These are phyloP conservation scores for Hirsutella minnesotensis DNA, from an alignment of 2,329 filamentous ascomycete genomes.

Conservation along the genomic window DNA sequence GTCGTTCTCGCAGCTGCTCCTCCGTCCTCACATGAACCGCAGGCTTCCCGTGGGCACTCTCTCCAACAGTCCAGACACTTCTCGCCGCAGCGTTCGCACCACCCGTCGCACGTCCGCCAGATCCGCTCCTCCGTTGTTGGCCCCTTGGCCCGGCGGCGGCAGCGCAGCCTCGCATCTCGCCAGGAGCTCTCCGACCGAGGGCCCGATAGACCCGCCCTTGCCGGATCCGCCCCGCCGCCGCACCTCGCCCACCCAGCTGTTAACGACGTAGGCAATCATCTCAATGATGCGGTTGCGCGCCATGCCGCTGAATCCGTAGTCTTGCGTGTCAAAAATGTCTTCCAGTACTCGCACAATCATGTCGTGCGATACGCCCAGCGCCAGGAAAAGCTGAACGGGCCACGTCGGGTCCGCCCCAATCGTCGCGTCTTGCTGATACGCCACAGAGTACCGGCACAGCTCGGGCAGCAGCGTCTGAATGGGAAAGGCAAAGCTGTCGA, in stretches of 20 bases:
- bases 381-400: slow-evolving; percentile 45
- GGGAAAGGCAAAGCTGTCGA: slow-evolving; percentile 56
- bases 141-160: slow-evolving; percentile 24
- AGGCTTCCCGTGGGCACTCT: slow-evolving; percentile 29
- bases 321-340: slow-evolving; percentile 44
- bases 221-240: slow-evolving; percentile 31
- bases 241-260: slow-evolving; percentile 36
- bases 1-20: background rate
- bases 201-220: slow-evolving; percentile 26
- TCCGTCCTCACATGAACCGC: slow-evolving; percentile 29
- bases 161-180: slow-evolving; percentile 35
- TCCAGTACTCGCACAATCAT: slow-evolving; percentile 45
- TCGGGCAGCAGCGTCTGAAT: slow-evolving; percentile 48
- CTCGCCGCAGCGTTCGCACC: slow-evolving; percentile 29
- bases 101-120: slow-evolving; percentile 29
- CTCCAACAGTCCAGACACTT: slow-evolving; percentile 32
- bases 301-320: slow-evolving; percentile 44
- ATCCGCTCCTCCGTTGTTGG: slow-evolving; percentile 33
- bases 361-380: slow-evolving; percentile 43
- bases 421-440: slow-evolving; percentile 44
- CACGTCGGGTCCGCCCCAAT: slow-evolving; percentile 45
- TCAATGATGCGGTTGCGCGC: slow-evolving; percentile 39
- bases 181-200: slow-evolving; percentile 38
- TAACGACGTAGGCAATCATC: slow-evolving; percentile 38
- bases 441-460: slow-evolving; percentile 50